phyloP scores from a whole-genome alignment of 2,329 filamentous ascomycete species.

The Lasiodiplodia sp. region DNA sequence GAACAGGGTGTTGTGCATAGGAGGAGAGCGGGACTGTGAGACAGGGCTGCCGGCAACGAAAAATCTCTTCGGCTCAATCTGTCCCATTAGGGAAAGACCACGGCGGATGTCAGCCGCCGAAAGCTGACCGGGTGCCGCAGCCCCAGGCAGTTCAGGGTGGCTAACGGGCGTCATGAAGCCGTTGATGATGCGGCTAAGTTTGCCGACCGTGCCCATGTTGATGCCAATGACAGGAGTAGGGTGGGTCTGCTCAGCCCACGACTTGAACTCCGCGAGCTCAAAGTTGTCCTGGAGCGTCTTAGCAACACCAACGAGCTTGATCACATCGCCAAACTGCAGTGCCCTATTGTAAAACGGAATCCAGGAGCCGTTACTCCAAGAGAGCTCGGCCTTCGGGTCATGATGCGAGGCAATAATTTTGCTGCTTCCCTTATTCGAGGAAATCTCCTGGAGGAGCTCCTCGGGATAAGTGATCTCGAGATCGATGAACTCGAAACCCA shows the following conservation, averaged over 20 bases:
- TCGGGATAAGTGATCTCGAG: slow-evolving; percentile 88
- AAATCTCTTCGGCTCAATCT: slow-evolving; percentile 78
- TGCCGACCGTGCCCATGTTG: slow-evolving; percentile 90
- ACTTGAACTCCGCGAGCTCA: slow-evolving; percentile 80
- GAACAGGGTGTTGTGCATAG: slow-evolving; percentile 90
- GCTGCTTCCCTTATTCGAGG: slow-evolving; percentile 73
- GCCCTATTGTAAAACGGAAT: slow-evolving; percentile 88
- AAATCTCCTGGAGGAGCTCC: slow-evolving; percentile 73
- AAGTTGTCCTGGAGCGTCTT: slow-evolving; percentile 84
- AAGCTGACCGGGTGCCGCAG: slow-evolving; percentile 91
- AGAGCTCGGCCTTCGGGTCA: slow-evolving; percentile 78
- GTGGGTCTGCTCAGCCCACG: slow-evolving; percentile 74
- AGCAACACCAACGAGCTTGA: slow-evolving; percentile 91
- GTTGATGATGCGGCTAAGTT: slow-evolving; percentile 90
- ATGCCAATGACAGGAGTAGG: slow-evolving; percentile 88
- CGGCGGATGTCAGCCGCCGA: slow-evolving; percentile 87
- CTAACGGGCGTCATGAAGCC: slow-evolving; percentile 94
- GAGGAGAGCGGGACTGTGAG: slow-evolving; percentile 80
- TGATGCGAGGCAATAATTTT: slow-evolving; percentile 96
- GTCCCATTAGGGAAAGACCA: slow-evolving; percentile 78
- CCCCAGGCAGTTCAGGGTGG: slow-evolving; percentile 86
- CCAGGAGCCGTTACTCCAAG: slow-evolving; percentile 95
- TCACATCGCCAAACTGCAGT: slow-evolving; percentile 86
- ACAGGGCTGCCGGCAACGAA: slow-evolving; percentile 90
- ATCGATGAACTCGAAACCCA: slow-evolving; percentile 92